These are phyloP conservation scores for Cyclotella atomus DNA, from an alignment of 108 stramenopile genomes.

Conservation along the genomic window DNA sequence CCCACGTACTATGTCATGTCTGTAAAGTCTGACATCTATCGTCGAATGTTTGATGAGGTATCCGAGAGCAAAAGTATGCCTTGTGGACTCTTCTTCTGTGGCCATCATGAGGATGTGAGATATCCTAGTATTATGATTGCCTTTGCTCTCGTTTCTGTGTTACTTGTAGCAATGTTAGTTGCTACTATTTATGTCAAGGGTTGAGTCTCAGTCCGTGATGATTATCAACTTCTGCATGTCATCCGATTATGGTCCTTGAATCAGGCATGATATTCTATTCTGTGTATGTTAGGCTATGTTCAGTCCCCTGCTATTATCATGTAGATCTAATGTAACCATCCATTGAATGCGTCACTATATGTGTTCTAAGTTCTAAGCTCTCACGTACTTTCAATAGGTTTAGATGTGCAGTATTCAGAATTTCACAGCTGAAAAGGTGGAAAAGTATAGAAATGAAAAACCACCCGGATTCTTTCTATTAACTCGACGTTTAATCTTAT, in stretches of 20 bases:
- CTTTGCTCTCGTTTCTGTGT: constrained; percentile 41
- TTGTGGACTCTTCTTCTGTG: constrained; percentile 87
- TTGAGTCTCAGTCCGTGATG: neutral
- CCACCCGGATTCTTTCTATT: neutral
- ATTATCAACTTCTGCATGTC: too few relatives aligned
- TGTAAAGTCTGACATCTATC: constrained; percentile 71
- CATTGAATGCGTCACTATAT: too few relatives aligned
- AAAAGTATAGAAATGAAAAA: neutral
- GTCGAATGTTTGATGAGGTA: constrained; percentile 77
- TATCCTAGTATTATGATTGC: constrained; percentile 77
- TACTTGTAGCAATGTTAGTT: constrained; percentile 43
- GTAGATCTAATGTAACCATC: neutral
- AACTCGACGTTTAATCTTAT: constrained; percentile 24
- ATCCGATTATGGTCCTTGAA: too few relatives aligned
- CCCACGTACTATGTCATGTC: constrained; percentile 61
- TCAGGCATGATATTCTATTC: too few relatives aligned
- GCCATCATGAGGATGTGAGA: constrained; percentile 85
- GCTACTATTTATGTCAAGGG: constrained; percentile 40
- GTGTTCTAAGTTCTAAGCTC: too few relatives aligned
- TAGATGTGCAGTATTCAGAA: too few relatives aligned
- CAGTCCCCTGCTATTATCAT: neutral
- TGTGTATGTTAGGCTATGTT: neutral
- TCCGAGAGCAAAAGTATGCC: constrained; percentile 63
- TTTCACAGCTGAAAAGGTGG: too few relatives aligned
- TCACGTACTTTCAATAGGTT: too few relatives aligned